Conservation (phyloP, 805 yeast genomes). For the Saccharomycopsis fermentans region DNA sequence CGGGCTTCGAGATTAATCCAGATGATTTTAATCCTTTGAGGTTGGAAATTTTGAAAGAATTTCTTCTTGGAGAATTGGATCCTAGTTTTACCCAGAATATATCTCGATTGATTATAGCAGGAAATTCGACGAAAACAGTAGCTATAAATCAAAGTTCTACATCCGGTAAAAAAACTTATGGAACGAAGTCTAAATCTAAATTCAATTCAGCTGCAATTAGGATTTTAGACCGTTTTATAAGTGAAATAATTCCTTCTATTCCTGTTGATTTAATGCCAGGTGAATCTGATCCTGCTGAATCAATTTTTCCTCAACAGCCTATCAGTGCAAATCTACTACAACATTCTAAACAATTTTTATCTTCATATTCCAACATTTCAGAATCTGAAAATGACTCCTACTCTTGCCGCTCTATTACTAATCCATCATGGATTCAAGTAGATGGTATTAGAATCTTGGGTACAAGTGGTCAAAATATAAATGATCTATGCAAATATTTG, state of each 20-base stretch:
- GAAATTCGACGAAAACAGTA: slow-evolving; percentile 45
- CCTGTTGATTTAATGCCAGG: slow-evolving; percentile 84
- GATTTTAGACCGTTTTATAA: slow-evolving; percentile 51
- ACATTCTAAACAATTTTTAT: slow-evolving; percentile 33
- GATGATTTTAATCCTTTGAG: slow-evolving; percentile 30
- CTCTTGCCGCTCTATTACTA: slow-evolving; percentile 41
- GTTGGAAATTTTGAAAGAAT: slow-evolving; percentile 55
- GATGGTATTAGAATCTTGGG: slow-evolving; percentile 53
- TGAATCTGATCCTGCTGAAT: slow-evolving; percentile 71
- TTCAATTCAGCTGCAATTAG: slow-evolving; percentile 38
- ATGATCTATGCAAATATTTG: slow-evolving; percentile 64
- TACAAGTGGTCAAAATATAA: slow-evolving; percentile 75
- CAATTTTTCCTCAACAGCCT: slow-evolving; percentile 81
- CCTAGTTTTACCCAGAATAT: slow-evolving; percentile 26
- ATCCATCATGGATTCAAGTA: slow-evolving; percentile 65
- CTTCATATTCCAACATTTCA: slow-evolving; percentile 18
- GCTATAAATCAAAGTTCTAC: slow-evolving; percentile 20
- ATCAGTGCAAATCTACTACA: slow-evolving; percentile 69
- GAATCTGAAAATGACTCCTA: not conserved
- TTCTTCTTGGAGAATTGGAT: slow-evolving; percentile 60
- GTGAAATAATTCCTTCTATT: slow-evolving; percentile 44
- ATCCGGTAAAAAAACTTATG: slow-evolving; percentile 28
- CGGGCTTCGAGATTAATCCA: slow-evolving; percentile 60
- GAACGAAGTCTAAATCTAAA: slow-evolving; percentile 43
- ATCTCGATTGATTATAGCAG: slow-evolving; percentile 56